Evolutionary conservation across 768 basidiomycete genomes (phyloP).

Genomic region (Rhodotorula paludigena): DNA sequence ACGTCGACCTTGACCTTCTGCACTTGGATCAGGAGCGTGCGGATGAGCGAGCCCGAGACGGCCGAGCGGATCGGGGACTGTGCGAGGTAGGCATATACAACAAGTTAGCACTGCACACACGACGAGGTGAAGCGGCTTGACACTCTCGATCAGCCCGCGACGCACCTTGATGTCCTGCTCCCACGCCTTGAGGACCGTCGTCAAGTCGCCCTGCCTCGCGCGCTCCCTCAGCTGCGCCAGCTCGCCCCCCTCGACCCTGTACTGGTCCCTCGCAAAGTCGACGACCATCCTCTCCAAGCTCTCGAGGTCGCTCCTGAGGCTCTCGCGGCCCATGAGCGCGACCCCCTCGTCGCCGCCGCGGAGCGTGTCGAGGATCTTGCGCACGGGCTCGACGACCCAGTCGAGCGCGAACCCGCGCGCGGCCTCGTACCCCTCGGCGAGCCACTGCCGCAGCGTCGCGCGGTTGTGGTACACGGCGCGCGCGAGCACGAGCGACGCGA

Average conservation of each 20-base stretch:
- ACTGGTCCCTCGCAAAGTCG: constrained; percentile 73
- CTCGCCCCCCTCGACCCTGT: constrained; percentile 61
- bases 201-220: constrained; percentile 74
- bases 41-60: constrained; percentile 69
- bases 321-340: constrained; percentile 68
- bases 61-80: constrained; percentile 72
- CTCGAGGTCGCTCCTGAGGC: constrained; percentile 80
- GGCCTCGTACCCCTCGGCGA: constrained; percentile 62
- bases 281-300: constrained; percentile 89
- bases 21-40: constrained; percentile 82
- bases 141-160: too few species aligned
- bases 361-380: constrained; percentile 74
- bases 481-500: constrained; percentile 57
- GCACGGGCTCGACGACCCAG: constrained; percentile 83
- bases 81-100: neutral
- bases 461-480: constrained; percentile 59
- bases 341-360: constrained; percentile 64
- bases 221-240: constrained; percentile 62
- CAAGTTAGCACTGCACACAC: too few species aligned
- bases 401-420: constrained; percentile 65
- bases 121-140: neutral
- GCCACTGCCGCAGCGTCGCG: constrained; percentile 57
- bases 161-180: constrained; percentile 78
- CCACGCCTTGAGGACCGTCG: constrained; percentile 76
- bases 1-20: constrained; percentile 97